Conservation (phyloP, 2,329 filamentous ascomycete genomes). For the Colletotrichum truncatum region DNA sequence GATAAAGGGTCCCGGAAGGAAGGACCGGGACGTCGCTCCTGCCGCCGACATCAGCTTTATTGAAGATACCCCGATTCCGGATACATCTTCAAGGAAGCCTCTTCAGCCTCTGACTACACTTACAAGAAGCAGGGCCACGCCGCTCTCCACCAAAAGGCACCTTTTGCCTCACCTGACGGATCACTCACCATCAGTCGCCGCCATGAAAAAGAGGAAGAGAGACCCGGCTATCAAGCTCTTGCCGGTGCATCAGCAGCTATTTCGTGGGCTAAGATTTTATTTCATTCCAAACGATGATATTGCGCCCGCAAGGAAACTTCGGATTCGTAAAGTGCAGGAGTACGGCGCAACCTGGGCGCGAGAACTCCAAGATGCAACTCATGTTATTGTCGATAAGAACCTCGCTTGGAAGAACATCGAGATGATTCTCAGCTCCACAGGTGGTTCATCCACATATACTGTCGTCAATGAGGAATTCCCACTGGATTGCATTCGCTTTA, state of each 20-base stretch:
- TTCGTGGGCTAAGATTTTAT: conserved; percentile 71
- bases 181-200: conserved; percentile 24
- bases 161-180: neutral
- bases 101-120: conserved; percentile 16
- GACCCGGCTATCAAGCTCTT: conserved; percentile 50
- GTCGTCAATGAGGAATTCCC: conserved; percentile 77
- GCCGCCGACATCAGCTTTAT: conserved; percentile 35
- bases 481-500: conserved; percentile 72
- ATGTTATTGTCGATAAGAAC: conserved; percentile 80
- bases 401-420: conserved; percentile 73
- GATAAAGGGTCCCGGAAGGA: conserved; percentile 26
- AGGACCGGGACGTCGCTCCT: neutral
- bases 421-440: conserved; percentile 56
- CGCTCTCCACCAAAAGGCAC: conserved; percentile 35
- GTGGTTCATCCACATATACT: conserved; percentile 40
- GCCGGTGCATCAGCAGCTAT: conserved; percentile 64
- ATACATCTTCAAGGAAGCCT: conserved; percentile 31
- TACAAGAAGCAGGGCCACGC: conserved; percentile 40
- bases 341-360: conserved; percentile 79
- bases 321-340: conserved; percentile 79
- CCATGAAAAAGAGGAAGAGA: conserved; percentile 57
- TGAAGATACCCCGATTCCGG: conserved; percentile 41
- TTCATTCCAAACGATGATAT: conserved; percentile 87
- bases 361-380: conserved; percentile 70
- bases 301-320: conserved; percentile 70